A percentile compares a stretch with the other conserved stretches of the same genome.
phyloP scores from a whole-genome alignment of 2,329 filamentous ascomycete species.

The Fusarium ramigenum region DNA sequence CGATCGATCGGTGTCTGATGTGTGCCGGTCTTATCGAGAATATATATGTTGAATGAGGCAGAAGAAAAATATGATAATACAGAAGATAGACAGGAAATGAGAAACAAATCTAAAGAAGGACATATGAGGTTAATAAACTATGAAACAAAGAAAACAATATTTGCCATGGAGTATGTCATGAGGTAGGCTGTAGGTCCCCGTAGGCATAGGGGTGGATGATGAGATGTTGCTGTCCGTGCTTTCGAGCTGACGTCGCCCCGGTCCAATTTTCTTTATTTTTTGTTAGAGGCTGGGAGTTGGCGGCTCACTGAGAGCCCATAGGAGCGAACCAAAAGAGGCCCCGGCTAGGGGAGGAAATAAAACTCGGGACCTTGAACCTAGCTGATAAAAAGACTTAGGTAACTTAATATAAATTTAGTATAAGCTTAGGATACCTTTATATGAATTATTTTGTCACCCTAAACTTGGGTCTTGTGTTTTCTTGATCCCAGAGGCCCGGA shows the following conservation, averaged over 20 bases:
- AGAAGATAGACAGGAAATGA: conserved; percentile 1
- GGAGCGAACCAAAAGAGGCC: conserved; percentile 8
- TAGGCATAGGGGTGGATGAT: conserved; percentile 1
- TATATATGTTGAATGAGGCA: background rate
- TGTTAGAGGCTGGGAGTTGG: conserved; percentile 13
- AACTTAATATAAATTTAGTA: no score
- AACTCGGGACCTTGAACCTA: no score
- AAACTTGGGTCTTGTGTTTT: no score
- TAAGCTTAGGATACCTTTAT: no score
- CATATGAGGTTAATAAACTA: conserved; percentile 13
- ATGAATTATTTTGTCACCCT: no score
- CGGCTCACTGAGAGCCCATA: background rate
- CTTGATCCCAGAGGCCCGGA: no score
- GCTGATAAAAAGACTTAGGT: no score
- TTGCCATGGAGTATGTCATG: background rate
- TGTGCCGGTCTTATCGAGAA: background rate
- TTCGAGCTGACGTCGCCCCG: conserved; percentile 39
- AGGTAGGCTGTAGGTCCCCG: background rate
- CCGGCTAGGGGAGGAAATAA: no score
- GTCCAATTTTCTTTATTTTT: conserved; percentile 27
- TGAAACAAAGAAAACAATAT: conserved; percentile 22
- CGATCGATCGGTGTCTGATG: background rate
- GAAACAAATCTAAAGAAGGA: conserved; percentile 14
- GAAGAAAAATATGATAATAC: background rate
- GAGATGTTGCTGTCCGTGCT: conserved; percentile 31